A percentile compares a stretch with the other conserved stretches of the same genome.
Conservation (phyloP, 2,329 filamentous ascomycete species). For the Pseudopithomyces chartarum region DNA sequence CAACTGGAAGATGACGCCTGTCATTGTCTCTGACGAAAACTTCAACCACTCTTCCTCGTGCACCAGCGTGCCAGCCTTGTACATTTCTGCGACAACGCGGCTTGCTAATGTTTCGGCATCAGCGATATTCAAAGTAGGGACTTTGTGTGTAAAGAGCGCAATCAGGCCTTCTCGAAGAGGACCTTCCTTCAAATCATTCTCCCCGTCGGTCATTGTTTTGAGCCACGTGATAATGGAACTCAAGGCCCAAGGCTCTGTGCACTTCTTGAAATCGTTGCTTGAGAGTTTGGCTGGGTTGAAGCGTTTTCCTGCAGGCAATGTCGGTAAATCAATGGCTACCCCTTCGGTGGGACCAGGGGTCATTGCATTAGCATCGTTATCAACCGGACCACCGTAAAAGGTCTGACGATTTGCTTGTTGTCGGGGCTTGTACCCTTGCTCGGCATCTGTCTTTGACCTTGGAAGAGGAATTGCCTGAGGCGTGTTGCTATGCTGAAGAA, state of each 20-base stretch:
- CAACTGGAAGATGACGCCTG: conserved; percentile 90
- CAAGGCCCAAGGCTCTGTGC: conserved; percentile 88
- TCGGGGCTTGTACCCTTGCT: conserved; percentile 58
- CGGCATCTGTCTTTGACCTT: conserved; percentile 91
- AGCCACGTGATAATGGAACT: conserved; percentile 89
- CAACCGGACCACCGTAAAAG: conserved; percentile 38
- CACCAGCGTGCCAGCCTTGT: conserved; percentile 75
- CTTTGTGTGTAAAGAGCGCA: conserved; percentile 88
- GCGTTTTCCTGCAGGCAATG: conserved; percentile 77
- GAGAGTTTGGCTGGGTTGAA: conserved; percentile 87
- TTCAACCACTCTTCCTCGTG: conserved; percentile 98
- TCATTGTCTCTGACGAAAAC: conserved; percentile 78
- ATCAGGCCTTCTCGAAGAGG: conserved; percentile 87
- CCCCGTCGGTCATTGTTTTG: conserved; percentile 85
- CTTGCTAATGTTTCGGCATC: conserved; percentile 88
- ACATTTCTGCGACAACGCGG: conserved; percentile 79
- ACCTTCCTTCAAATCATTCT: conserved; percentile 83
- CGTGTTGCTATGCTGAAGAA: conserved; percentile 80
- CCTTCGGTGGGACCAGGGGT: conserved; percentile 52
- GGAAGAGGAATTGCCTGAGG: conserved; percentile 81
- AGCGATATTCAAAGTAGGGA: conserved; percentile 97
- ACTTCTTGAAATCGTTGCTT: conserved; percentile 79
- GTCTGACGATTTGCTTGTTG: conserved; percentile 44
- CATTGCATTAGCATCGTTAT: conserved; percentile 61
- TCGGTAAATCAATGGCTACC: conserved; percentile 80